These are phyloP conservation scores for Sphaerulina populicola DNA, from an alignment of 2,329 filamentous ascomycete genomes.

Conservation along the genomic window DNA sequence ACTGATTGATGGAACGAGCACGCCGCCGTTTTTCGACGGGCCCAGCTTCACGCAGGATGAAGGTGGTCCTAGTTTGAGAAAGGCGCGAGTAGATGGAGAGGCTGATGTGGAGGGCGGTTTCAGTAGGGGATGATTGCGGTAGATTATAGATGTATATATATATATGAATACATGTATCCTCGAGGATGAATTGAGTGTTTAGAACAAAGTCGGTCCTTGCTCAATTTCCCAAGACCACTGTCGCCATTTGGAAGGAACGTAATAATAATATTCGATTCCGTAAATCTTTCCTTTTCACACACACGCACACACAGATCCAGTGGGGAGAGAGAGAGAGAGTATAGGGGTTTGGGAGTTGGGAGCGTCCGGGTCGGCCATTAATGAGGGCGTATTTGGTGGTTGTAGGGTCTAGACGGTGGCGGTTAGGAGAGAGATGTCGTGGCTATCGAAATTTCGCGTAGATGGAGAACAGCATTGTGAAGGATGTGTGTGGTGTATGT, in stretches of 20 bases:
- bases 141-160: not conserved
- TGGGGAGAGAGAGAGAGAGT: conserved; percentile 19
- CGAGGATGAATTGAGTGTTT: no score
- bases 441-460: not conserved
- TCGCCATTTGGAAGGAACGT: no score
- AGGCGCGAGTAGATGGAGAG: not conserved
- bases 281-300: no score
- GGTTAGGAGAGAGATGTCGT: no score
- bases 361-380: conserved; percentile 24
- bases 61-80: not conserved
- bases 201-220: no score
- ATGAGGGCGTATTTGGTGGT: conserved; percentile 25
- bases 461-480: conserved; percentile 16
- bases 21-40: conserved; percentile 1
- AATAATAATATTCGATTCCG: no score
- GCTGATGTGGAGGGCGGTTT: conserved; percentile 7
- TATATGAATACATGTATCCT: not conserved
- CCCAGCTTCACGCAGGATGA: conserved; percentile 9
- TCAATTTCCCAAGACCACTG: no score
- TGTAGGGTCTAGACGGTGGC: conserved; percentile 9
- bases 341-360: conserved; percentile 17
- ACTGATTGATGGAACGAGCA: conserved; percentile 3
- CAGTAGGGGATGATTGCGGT: not conserved
- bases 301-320: conserved; percentile 9
- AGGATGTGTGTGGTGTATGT: not conserved